Percentiles rank a stretch among this genome's conserved stretches.
Conservation (phyloP, 2,329 filamentous ascomycete genomes). For the Fusarium sambucinum region DNA sequence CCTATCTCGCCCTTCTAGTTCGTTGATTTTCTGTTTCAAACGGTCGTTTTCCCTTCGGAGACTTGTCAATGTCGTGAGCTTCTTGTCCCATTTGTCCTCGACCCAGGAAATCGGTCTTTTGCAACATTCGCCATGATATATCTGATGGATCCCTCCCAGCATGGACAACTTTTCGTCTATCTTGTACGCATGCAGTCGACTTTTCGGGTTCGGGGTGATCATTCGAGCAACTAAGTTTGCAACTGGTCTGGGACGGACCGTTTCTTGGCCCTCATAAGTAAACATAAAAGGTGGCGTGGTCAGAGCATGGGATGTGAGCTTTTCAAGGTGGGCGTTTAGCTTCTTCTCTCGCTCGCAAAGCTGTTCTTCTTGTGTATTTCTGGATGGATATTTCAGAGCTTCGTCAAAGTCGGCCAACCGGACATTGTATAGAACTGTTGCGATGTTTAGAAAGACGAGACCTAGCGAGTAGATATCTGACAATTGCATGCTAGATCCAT, state of each 20-base stretch:
- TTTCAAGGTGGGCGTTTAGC: constrained; percentile 51
- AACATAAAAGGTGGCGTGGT: constrained; percentile 54
- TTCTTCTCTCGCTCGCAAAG: constrained; percentile 52
- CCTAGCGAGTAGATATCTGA: constrained; percentile 64
- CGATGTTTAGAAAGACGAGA: constrained; percentile 59
- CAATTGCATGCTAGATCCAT: constrained; percentile 59
- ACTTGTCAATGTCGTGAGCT: constrained; percentile 45
- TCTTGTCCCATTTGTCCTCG: constrained; percentile 55
- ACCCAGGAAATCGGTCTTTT: constrained; percentile 55
- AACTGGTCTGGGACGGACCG: constrained; percentile 57
- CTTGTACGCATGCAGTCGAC: constrained; percentile 52
- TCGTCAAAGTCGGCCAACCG: constrained; percentile 56
- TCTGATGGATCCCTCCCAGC: constrained; percentile 61
- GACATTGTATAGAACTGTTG: constrained; percentile 58
- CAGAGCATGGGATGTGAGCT: constrained; percentile 53
- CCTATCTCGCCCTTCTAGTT: constrained; percentile 55
- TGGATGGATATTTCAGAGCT: constrained; percentile 50
- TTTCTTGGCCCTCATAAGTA: constrained; percentile 54
- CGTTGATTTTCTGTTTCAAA: constrained; percentile 51
- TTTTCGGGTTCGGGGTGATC: constrained; percentile 50
- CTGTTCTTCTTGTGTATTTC: constrained; percentile 50
- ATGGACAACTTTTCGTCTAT: constrained; percentile 58
- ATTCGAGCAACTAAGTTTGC: constrained; percentile 55
- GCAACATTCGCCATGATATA: constrained; percentile 61
- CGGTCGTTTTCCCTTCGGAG: constrained; percentile 52